Percentiles rank a stretch among this genome's conserved stretches.
phyloP scores from a whole-genome alignment of 2,329 filamentous ascomycete species.

The Colletotrichum higginsianum region DNA sequence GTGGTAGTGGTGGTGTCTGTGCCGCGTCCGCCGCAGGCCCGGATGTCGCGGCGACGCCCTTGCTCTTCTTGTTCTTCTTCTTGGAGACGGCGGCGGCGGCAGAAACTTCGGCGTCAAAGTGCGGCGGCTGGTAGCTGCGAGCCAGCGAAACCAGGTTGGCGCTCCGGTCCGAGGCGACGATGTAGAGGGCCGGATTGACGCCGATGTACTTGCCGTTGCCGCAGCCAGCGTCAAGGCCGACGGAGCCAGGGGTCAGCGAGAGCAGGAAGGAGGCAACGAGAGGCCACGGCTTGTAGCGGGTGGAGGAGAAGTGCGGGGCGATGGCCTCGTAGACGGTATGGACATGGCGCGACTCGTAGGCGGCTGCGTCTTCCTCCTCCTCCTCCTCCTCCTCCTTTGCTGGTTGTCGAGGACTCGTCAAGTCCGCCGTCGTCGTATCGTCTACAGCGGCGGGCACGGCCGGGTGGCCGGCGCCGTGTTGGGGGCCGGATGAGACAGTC shows the following conservation, averaged over 20 bases:
- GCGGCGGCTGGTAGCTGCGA: slow-evolving; percentile 45
- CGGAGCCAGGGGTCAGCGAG: slow-evolving; percentile 74
- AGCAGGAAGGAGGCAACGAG: slow-evolving; percentile 86
- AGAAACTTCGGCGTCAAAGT: slow-evolving; percentile 27
- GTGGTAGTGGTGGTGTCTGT: slow-evolving; percentile 2
- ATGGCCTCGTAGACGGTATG: slow-evolving; percentile 93
- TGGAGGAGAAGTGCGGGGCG: slow-evolving; percentile 86
- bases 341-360: slow-evolving; percentile 89
- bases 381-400: not conserved
- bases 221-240: slow-evolving; percentile 94
- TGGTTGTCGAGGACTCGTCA: not conserved
- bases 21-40: not conserved
- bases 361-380: slow-evolving; percentile 55
- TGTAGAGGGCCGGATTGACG: slow-evolving; percentile 83
- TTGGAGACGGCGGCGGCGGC: slow-evolving; percentile 24
- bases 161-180: slow-evolving; percentile 89
- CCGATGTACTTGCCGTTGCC: slow-evolving; percentile 96
- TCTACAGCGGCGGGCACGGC: slow-evolving; percentile 23
- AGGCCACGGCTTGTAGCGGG: slow-evolving; percentile 90
- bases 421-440: too few relatives aligned
- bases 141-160: slow-evolving; percentile 69
- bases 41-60: not conserved
- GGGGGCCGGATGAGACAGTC: slow-evolving; percentile 30
- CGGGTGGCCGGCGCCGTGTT: slow-evolving; percentile 28
- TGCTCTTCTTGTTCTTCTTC: slow-evolving; percentile 38